Base-by-base conservation (phyloP, 345 rosid genomes). In the Raphanus raphanistrum region DNA sequence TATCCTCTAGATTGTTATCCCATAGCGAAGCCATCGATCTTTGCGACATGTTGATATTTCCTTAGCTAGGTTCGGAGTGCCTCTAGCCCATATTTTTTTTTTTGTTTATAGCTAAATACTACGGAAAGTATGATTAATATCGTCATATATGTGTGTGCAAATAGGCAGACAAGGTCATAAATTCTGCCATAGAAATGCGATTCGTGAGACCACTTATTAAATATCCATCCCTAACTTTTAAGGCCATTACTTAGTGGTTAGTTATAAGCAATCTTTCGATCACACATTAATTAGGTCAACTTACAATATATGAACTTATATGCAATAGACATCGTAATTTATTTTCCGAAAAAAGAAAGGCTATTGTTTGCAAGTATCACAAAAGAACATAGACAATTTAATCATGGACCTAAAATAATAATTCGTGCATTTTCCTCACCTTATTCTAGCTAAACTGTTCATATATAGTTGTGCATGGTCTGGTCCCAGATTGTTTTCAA, bases 121-220 rank as follows among this genome's bases (percentile, higher is more conserved):
- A 52, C 10, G 41, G 31, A 57, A 66, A 65, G 21, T 21, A 55
- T 32, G 12, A 27, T 74, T 26, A 9, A 74, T 54, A 57, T 58
- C 32, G 3, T 17, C n/a, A 10, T 60, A 25, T 45, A n/a, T 12
- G 35, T 68, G 69, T 76, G 48, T 33, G 29, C 54, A 68, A 45
- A 68, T 61, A 76, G 63, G 79, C 73, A 61, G 79, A 76, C 79
- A 76, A 32, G 13, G 74, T 60, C 59, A 68, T 76, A 45, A 76
- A 76, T 60, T 68, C 48, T 68, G 38, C 21, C 62, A 68, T 6
- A 61, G 17, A 76, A 76, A 61, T 76, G 74, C 69, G 69, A 68
- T 76, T 68, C 38, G 38, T 45, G 74, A 68, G 67, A 60, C 79
- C 52, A 25, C 32, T 74, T 64, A 4, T 9, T 27, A 58, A 57